Base-by-base conservation (phyloP, 2,329 filamentous ascomycete species). In the Raffaelea albimanens region DNA sequence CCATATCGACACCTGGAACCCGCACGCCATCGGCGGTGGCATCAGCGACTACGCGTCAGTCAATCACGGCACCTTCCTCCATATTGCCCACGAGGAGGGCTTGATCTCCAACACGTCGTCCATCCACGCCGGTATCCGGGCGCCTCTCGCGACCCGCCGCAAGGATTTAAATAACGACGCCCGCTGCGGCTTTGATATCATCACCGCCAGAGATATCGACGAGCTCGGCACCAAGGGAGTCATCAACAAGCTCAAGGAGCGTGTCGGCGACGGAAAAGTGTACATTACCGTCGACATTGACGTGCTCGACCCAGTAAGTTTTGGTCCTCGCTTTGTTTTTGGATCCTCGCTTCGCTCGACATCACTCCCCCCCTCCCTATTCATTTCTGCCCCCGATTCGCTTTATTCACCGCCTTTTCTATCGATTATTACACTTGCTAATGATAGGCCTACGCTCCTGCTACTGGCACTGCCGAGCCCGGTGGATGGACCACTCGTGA, bases 221-320 rank as follows among this genome's bases (percentile, higher is more conserved):
- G 79, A 80, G 16, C 61, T 87, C 34, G 85, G 85, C 3, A 67
- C 74, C 0, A 68, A 72, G 31, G 85, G 83, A 0, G 67, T 91
- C 36, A 75, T 87, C 3, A 65, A 78, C 11, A 67, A 64, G 38
- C 86, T 91, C 53, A 69, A 85, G 56, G 59, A 70, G 2, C 67
- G 76, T 9, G 73, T 80, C 0, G 63, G 64, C 1, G 67, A 67
- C 14, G 69, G 70, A 1, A 73, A 67, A 40, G 76, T 81, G 13
- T 91, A 91, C 57, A 69, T 91, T 21, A 83, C 76, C 49, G 78
- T 91, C 16, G 86, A 91, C 59, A 90, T 90, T 55, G 86, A 91
- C 62, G 85, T 90, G 0, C 70, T 91, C 42, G 85, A 91, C 61
- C 86, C 86, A 2, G 25, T 18, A 34, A 22, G 16, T 9, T n/a